Conservation (phyloP, 768 basidiomycete species). For the Calocybe cyanea region DNA sequence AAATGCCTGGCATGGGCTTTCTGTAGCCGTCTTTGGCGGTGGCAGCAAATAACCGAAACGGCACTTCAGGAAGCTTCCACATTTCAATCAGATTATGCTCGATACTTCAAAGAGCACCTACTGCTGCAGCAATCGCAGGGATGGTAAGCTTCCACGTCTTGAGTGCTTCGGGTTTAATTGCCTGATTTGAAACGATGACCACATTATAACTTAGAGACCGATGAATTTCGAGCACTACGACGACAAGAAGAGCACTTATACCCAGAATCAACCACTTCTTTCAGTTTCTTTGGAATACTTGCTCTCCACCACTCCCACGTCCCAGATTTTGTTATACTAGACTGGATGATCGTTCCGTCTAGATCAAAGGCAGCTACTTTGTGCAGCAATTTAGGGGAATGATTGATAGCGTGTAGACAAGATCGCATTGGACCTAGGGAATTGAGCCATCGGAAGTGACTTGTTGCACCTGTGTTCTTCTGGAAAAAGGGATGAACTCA, state of each 20-base stretch:
- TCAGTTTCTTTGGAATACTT: slow-evolving; percentile 58
- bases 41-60: slow-evolving; percentile 79
- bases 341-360: slow-evolving; percentile 82
- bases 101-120: slow-evolving; percentile 24
- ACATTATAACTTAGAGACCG: slow-evolving; percentile 52
- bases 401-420: slow-evolving; percentile 40
- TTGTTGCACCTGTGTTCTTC: slow-evolving; percentile 18
- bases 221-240: neutral
- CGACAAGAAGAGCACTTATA: slow-evolving; percentile 27
- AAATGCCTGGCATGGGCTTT: slow-evolving; percentile 90
- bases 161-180: slow-evolving; percentile 41
- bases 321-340: slow-evolving; percentile 32
- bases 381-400: slow-evolving; percentile 36
- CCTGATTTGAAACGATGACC: slow-evolving; percentile 83
- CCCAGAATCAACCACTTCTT: slow-evolving; percentile 57
- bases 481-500: slow-evolving; percentile 41
- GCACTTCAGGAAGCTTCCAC: slow-evolving; percentile 61
- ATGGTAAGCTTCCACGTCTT: slow-evolving; percentile 79
- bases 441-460: slow-evolving; percentile 37
- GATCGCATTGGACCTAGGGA: slow-evolving; percentile 33
- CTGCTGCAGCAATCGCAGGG: slow-evolving; percentile 57
- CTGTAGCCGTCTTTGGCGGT: slow-evolving; percentile 69
- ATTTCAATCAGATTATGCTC: neutral
- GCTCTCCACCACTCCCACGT: slow-evolving; percentile 74
- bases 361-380: slow-evolving; percentile 82